Percentiles rank a stretch among this genome's conserved stretches.
Conservation (phyloP, 768 basidiomycete genomes). For the Leccinum fibrillosum region DNA sequence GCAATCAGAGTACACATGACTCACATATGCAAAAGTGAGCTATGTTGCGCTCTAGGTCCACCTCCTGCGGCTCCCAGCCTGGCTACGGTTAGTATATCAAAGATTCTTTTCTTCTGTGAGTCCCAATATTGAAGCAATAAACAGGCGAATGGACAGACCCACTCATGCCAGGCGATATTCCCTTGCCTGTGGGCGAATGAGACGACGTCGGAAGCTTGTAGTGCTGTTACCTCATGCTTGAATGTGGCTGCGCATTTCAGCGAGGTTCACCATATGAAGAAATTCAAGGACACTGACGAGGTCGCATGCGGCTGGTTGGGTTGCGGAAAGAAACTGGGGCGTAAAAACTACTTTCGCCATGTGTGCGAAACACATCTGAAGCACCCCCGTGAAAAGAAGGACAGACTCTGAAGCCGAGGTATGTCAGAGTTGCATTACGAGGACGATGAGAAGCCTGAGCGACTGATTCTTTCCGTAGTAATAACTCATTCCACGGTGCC, state of each 20-base stretch:
- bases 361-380: not conserved
- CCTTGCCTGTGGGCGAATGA: not conserved
- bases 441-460: not conserved
- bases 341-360: slow-evolving; percentile 10
- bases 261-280: not conserved
- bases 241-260: not conserved
- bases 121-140: not conserved
- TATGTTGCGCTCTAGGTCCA: not conserved
- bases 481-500: not conserved
- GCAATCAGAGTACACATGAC: not conserved
- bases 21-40: not conserved
- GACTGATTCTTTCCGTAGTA: not conserved
- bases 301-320: not conserved
- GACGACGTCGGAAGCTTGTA: not conserved
- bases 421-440: not conserved
- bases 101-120: not conserved
- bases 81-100: not conserved
- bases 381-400: not conserved
- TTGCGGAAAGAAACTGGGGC: accelerated
- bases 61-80: no score
- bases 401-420: not conserved
- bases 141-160: not conserved
- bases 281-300: accelerated
- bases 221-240: not conserved
- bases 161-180: not conserved